These are phyloP conservation scores for Aspergillus hortae DNA, from an alignment of 2,329 filamentous ascomycete genomes.

Conservation along the genomic window DNA sequence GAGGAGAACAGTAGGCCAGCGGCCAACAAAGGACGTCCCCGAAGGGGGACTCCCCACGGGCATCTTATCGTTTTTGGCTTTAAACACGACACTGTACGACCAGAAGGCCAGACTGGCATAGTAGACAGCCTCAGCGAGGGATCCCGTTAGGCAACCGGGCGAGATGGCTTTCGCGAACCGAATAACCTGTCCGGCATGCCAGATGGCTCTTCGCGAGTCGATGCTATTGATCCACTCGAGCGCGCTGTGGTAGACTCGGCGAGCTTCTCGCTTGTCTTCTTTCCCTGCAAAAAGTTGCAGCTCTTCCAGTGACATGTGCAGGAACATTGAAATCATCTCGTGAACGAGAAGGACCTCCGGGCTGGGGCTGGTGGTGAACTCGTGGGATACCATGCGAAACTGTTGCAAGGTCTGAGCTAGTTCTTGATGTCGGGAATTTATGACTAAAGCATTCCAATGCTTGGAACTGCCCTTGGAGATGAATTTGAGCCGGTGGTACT, in stretches of 20 bases:
- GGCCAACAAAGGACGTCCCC: conserved; percentile 5
- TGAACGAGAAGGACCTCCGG: conserved; percentile 30
- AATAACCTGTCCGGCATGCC: conserved; percentile 66
- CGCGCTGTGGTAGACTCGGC: conserved; percentile 30
- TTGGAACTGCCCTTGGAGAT: conserved; percentile 43
- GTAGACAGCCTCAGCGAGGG: conserved; percentile 66
- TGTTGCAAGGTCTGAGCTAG: conserved; percentile 57
- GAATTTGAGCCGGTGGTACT: conserved; percentile 55
- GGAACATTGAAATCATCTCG: conserved; percentile 33
- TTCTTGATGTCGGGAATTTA: conserved; percentile 59
- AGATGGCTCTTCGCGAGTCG: conserved; percentile 48
- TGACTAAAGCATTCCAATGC: conserved; percentile 44
- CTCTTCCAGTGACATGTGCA: conserved; percentile 43
- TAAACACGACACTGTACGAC: conserved; percentile 62
- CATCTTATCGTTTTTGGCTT: conserved; percentile 29
- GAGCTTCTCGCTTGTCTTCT: conserved; percentile 39
- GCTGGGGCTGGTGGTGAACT: conserved; percentile 11
- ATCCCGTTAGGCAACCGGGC: conserved; percentile 56
- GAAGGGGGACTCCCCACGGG: neutral
- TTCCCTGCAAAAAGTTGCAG: conserved; percentile 44
- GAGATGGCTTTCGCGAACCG: conserved; percentile 57
- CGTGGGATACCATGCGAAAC: conserved; percentile 39
- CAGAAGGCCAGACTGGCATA: conserved; percentile 67
- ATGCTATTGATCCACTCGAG: conserved; percentile 36
- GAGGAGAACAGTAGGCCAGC: conserved; percentile 46